A percentile compares a stretch with the other conserved stretches of the same genome.
Evolutionary conservation across 1,139 yeast species (phyloP).

Genomic region (Geotrichum candidum): DNA sequence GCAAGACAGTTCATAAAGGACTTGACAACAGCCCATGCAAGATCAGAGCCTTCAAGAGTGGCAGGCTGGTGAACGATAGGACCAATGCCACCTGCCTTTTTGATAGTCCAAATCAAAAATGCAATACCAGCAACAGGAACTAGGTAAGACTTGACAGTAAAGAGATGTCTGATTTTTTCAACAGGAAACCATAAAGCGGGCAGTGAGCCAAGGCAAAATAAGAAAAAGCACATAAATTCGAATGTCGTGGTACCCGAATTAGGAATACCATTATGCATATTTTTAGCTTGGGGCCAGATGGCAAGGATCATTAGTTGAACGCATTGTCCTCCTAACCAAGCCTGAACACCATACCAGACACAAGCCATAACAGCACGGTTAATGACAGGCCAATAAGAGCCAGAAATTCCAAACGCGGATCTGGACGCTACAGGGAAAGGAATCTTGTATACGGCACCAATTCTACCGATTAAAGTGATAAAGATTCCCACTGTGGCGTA

Average conservation of each 20-base stretch:
- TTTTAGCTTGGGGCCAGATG: constrained; percentile 39
- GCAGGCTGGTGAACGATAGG: constrained; percentile 54
- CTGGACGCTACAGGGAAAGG: constrained; percentile 38
- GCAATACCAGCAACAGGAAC: constrained; percentile 79
- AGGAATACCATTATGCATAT: constrained; percentile 43
- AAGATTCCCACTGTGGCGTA: constrained; percentile 32
- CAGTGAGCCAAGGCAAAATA: constrained; percentile 69
- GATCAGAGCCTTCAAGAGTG: constrained; percentile 47
- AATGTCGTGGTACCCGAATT: constrained; percentile 56
- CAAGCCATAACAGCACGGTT: constrained; percentile 62
- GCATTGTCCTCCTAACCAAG: constrained; percentile 78
- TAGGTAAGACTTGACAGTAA: constrained; percentile 68
- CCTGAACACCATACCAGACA: constrained; percentile 81
- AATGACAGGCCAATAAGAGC: constrained; percentile 37
- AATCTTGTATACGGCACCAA: constrained; percentile 37
- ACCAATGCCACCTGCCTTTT: constrained; percentile 69
- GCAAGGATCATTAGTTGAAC: constrained; percentile 51
- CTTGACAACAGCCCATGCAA: constrained; percentile 78
- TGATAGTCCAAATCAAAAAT: constrained; percentile 74
- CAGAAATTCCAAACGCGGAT: constrained; percentile 37
- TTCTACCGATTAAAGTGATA: constrained; percentile 34
- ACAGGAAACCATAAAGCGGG: constrained; percentile 81
- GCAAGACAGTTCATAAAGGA: constrained; percentile 78
- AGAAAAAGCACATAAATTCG: constrained; percentile 64
- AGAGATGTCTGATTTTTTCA: constrained; percentile 71